Percentiles rank a stretch among this genome's conserved stretches.
phyloP scores from a whole-genome alignment of 306 rosid genomes.

The barrel medic (Medicago truncatula) region MtrunA17r5.0-ANR NC_053047.1:42330001-42330500 shows the following conservation, averaged over 20 bases:
- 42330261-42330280: constrained; percentile 59
- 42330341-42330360: constrained; percentile 51
- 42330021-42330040: constrained; percentile 35
- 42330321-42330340: constrained; percentile 70
- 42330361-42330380: constrained; percentile 46
- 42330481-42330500: constrained; percentile 44
- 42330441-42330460: constrained; percentile 54
- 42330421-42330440: constrained; percentile 65
- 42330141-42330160: constrained; percentile 64
- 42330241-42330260: constrained; percentile 58
- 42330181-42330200: constrained; percentile 74
- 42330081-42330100: constrained; percentile 53
- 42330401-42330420: constrained; percentile 64
- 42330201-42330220: constrained; percentile 50
- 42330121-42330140: constrained; percentile 44
- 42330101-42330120: constrained; percentile 41
- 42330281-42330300: constrained; percentile 61
- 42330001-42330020: constrained; percentile 41
- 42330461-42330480: constrained; percentile 44
- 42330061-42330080: constrained; percentile 57
- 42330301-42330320: constrained; percentile 55
- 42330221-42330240: constrained; percentile 48
- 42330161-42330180: constrained; percentile 69
- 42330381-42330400: constrained; percentile 67
- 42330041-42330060: constrained; percentile 51